A percentile compares a stretch with the other conserved stretches of the same genome.
These are phyloP conservation scores for Setaria italica DNA, from an alignment of 202 grass and related monocot genomes.

Conservation along the genomic window DNA sequence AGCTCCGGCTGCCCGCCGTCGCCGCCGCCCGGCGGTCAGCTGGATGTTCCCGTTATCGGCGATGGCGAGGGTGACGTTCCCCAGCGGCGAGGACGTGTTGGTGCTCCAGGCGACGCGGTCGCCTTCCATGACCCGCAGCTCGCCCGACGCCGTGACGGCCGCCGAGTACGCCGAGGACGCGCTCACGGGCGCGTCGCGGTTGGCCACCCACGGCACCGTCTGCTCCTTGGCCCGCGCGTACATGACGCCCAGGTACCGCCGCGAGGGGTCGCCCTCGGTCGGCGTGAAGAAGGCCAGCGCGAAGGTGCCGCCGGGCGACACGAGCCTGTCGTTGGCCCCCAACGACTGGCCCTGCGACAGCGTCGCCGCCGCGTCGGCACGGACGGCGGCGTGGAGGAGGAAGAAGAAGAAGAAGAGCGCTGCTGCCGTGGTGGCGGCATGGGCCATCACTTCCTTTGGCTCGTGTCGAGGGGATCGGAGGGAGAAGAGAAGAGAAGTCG, in stretches of 20 bases:
- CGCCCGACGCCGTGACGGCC: conserved; percentile 49
- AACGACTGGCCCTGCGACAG: conserved; percentile 57
- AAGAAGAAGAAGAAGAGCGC: conserved; percentile 27
- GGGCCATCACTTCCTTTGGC: conserved; percentile 15
- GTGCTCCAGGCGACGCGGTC: conserved; percentile 51
- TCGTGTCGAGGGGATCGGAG: background rate
- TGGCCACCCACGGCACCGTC: conserved; percentile 79
- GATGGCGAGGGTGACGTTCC: conserved; percentile 45
- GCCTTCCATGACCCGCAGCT: conserved; percentile 53
- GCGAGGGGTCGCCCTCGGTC: background rate
- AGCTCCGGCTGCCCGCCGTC: background rate
- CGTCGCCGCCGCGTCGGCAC: background rate
- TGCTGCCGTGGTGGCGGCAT: background rate
- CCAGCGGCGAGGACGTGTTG: background rate
- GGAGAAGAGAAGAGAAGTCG: background rate
- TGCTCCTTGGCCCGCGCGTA: conserved; percentile 38
- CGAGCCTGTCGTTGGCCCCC: conserved; percentile 33
- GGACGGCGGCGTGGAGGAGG: background rate
- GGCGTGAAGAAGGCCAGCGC: conserved; percentile 60
- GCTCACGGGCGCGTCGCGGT: conserved; percentile 59
- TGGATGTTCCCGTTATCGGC: conserved; percentile 58
- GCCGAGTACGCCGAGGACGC: conserved; percentile 40
- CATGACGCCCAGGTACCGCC: conserved; percentile 63
- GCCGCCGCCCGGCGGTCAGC: conserved; percentile 34
- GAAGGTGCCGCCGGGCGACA: conserved; percentile 54